These are phyloP conservation scores for Umbilicus rupestris DNA, from an alignment of 164 flowering plant species.

Conservation along the genomic window DNA sequence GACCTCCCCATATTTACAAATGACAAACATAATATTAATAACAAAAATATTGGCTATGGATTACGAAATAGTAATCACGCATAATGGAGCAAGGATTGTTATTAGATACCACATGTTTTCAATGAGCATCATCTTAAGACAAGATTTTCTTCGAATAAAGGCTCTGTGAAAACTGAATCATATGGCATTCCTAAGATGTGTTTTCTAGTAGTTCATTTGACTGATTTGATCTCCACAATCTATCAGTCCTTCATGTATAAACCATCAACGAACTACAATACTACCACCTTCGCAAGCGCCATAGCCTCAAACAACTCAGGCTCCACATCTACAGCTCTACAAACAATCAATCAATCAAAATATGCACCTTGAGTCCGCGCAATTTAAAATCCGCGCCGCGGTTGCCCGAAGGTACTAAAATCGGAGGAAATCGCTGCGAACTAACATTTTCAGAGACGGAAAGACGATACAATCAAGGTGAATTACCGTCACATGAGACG, in stretches of 20 bases:
- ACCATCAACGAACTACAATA: constrained; percentile 8
- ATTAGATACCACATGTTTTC: no score
- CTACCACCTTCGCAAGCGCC: constrained; percentile 61
- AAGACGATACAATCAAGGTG: no score
- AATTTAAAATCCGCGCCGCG: constrained; percentile 18
- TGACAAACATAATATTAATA: no score
- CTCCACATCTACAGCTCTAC: constrained; percentile 56
- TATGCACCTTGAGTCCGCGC: no score
- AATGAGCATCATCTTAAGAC: neutral
- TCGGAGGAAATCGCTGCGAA: constrained; percentile 11
- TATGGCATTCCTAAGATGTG: neutral
- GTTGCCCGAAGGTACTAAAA: constrained; percentile 13
- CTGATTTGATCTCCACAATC: neutral
- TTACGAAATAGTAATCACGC: no score
- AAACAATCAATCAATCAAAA: neutral
- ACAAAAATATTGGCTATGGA: no score
- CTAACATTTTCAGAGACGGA: no score
- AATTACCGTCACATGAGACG: no score
- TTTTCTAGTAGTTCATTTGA: neutral
- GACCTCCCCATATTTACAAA: no score
- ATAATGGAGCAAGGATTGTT: no score
- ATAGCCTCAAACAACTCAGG: constrained; percentile 66
- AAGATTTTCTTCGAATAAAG: neutral
- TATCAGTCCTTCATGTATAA: neutral
- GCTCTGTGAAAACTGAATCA: neutral